These are phyloP conservation scores for Ophidiomyces ophidiicola DNA, from an alignment of 2,329 filamentous ascomycete species.

Conservation along the genomic window DNA sequence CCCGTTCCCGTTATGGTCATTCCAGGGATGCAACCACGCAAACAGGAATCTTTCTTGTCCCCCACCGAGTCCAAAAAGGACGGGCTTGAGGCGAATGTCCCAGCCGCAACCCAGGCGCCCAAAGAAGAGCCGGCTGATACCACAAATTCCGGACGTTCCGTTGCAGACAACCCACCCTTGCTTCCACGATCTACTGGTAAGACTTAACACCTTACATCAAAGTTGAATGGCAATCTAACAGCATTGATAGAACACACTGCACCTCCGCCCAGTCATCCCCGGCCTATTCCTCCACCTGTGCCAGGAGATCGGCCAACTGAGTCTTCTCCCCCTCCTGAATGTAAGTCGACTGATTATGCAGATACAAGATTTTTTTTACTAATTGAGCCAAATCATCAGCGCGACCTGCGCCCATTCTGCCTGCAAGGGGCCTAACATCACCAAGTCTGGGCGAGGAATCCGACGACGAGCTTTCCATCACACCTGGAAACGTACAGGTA, in stretches of 20 bases:
- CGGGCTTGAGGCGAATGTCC: background rate
- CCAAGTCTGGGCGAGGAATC: conserved; percentile 71
- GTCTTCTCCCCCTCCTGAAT: conserved; percentile 36
- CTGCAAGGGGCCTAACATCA: conserved; percentile 46
- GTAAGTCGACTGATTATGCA: conserved; percentile 37
- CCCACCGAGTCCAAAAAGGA: conserved; percentile 4
- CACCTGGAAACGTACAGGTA: conserved; percentile 3
- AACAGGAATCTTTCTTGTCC: conserved; percentile 19
- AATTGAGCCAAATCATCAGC: conserved; percentile 40
- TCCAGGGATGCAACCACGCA: conserved; percentile 46
- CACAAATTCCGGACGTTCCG: conserved; percentile 17
- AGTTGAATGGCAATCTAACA: background rate
- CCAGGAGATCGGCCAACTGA: conserved; percentile 25
- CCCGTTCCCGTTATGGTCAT: conserved; percentile 48
- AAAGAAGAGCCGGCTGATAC: conserved; percentile 15
- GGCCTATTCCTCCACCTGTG: conserved; percentile 28
- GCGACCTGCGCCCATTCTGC: conserved; percentile 47
- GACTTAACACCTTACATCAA: conserved; percentile 11
- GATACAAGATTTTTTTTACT: conserved; percentile 8
- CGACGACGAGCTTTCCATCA: conserved; percentile 65
- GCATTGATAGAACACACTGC: conserved; percentile 21
- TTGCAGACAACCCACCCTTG: conserved; percentile 31
- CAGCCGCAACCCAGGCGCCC: background rate
- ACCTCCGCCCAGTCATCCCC: conserved; percentile 32
- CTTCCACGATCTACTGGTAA: conserved; percentile 43